These are phyloP conservation scores for Erythrophleum ivorense DNA, from an alignment of 331 rosid species.

Conservation along the genomic window DNA sequence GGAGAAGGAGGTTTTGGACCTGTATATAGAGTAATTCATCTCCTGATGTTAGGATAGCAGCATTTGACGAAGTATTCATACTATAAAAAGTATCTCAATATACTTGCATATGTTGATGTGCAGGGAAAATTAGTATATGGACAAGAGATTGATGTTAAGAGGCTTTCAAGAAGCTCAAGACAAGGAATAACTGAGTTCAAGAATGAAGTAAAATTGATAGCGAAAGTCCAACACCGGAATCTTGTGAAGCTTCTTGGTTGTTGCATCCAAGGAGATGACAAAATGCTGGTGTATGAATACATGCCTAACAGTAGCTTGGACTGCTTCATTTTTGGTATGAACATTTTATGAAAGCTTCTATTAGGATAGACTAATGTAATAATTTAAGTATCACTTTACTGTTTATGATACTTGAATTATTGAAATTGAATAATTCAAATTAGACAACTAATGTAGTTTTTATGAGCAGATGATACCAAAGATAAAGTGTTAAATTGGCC, in stretches of 20 bases:
- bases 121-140: not conserved
- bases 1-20: slow-evolving; percentile 30
- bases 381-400: not conserved
- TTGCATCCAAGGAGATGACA: slow-evolving; percentile 21
- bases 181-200: slow-evolving; percentile 22
- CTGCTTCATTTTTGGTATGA: slow-evolving; percentile 41
- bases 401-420: not conserved
- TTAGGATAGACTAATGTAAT: not conserved
- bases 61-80: not conserved
- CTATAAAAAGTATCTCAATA: not conserved
- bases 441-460: not conserved
- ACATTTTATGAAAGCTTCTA: not conserved
- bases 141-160: not conserved
- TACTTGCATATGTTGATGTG: not conserved
- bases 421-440: not conserved
- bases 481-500: slow-evolving; percentile 38
- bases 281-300: slow-evolving; percentile 20
- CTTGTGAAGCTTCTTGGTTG: slow-evolving; percentile 20
- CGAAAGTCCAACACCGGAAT: slow-evolving; percentile 14
- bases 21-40: slow-evolving; percentile 20
- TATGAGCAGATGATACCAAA: slow-evolving; percentile 36
- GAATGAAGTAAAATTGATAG: slow-evolving; percentile 9
- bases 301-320: slow-evolving; percentile 15
- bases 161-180: slow-evolving; percentile 1
- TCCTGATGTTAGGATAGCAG: not conserved